phyloP scores from a whole-genome alignment of 495 filamentous ascomycete genomes.

The Lophium mytilinum region DNA sequence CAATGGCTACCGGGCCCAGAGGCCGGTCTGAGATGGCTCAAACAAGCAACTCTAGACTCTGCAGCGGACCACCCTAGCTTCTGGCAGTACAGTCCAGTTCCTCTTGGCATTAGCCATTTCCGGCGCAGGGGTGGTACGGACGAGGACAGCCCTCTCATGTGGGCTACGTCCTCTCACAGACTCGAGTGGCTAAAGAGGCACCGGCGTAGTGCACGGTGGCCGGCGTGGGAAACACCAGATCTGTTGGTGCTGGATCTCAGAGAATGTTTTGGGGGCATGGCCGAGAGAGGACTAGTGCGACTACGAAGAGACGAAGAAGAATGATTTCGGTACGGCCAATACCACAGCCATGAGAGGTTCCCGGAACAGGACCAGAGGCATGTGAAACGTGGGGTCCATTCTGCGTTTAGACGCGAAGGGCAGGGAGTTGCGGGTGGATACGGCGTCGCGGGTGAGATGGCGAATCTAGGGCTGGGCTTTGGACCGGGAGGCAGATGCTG shows the following conservation, averaged over 20 bases:
- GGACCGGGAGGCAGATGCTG: no score
- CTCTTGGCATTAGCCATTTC: conserved; percentile 32
- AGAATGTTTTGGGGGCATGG: conserved; percentile 26
- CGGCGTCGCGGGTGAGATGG: not conserved
- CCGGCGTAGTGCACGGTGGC: conserved; percentile 24
- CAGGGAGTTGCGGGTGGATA: not conserved
- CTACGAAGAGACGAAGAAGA: not conserved
- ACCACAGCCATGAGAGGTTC: not conserved
- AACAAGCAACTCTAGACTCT: conserved; percentile 12
- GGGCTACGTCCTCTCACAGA: conserved; percentile 24
- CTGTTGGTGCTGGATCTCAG: conserved; percentile 31
- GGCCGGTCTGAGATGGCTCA: conserved; percentile 30
- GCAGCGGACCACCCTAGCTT: not conserved
- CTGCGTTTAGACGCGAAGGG: not conserved
- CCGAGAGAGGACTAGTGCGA: not conserved
- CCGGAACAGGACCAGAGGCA: not conserved
- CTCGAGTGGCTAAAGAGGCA: conserved; percentile 30
- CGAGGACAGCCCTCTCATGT: conserved; percentile 23
- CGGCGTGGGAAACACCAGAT: conserved; percentile 32
- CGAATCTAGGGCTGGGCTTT: not conserved
- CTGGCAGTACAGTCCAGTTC: conserved; percentile 26
- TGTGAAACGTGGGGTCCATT: not conserved
- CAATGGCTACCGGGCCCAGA: conserved; percentile 37
- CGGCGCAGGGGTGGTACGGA: conserved; percentile 2
- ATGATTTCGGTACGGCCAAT: not conserved